phyloP scores from a whole-genome alignment of 179 eudicot genomes.

The Carnegiea gigantea region DNA sequence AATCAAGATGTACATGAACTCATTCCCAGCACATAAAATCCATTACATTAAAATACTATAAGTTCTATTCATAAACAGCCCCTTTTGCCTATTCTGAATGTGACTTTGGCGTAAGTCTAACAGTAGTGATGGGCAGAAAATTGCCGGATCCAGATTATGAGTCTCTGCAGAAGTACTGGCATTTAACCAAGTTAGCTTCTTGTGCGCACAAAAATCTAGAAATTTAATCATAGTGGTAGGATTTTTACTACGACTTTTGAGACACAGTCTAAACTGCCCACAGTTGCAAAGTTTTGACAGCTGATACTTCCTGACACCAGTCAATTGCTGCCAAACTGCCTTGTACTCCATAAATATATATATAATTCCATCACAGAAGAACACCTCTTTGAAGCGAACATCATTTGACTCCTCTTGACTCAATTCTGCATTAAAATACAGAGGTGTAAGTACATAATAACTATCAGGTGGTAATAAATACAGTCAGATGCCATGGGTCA shows the following conservation, averaged over 20 bases:
- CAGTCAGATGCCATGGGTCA: neutral
- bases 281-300: neutral
- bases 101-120: neutral
- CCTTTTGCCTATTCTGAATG: neutral
- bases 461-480: neutral
- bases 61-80: neutral
- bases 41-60: neutral
- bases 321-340: neutral
- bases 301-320: neutral
- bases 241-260: neutral
- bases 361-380: neutral
- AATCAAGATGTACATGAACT: neutral
- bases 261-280: neutral
- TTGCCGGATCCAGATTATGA: neutral
- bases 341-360: neutral
- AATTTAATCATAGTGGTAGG: neutral
- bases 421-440: constrained; percentile 57
- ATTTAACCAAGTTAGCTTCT: neutral
- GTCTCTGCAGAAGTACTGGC: neutral
- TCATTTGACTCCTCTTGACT: constrained; percentile 85
- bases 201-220: neutral
- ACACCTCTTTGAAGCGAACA: constrained; percentile 88
- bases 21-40: neutral
- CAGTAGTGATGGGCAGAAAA: neutral
- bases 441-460: constrained; percentile 3